Percentiles rank a stretch among this genome's conserved stretches.
These are phyloP conservation scores for Podospora pseudocomata DNA, from an alignment of 495 filamentous ascomycete species.

Conservation along the genomic window DNA sequence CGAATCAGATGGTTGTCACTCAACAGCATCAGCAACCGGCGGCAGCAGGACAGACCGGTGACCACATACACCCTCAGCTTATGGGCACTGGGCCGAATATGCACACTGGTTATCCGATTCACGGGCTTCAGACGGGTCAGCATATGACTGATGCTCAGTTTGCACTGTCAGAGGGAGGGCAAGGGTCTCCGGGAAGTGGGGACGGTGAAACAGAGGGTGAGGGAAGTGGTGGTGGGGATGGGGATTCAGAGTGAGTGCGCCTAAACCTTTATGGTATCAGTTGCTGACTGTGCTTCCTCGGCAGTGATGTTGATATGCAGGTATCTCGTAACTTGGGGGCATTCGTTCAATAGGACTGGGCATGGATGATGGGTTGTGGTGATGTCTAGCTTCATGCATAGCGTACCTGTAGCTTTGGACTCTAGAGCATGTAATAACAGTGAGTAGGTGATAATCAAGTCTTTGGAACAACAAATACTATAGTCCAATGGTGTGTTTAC, in stretches of 20 bases:
- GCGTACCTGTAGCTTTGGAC: background rate
- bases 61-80: background rate
- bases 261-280: background rate
- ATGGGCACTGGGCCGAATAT: background rate
- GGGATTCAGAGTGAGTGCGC: background rate
- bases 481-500: background rate
- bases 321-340: background rate
- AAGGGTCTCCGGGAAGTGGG: background rate
- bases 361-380: background rate
- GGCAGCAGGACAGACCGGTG: background rate
- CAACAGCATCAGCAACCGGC: background rate
- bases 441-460: background rate
- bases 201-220: background rate
- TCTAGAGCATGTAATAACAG: background rate
- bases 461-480: background rate
- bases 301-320: background rate
- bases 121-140: background rate
- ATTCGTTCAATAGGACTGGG: background rate
- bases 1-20: background rate
- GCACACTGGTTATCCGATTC: background rate
- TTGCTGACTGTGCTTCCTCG: background rate
- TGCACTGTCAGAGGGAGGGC: background rate
- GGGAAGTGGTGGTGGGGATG: background rate
- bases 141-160: background rate
- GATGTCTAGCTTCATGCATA: background rate